phyloP scores from a whole-genome alignment of 1,284 basidiomycete species.

The Malassezia dermatis region DNA sequence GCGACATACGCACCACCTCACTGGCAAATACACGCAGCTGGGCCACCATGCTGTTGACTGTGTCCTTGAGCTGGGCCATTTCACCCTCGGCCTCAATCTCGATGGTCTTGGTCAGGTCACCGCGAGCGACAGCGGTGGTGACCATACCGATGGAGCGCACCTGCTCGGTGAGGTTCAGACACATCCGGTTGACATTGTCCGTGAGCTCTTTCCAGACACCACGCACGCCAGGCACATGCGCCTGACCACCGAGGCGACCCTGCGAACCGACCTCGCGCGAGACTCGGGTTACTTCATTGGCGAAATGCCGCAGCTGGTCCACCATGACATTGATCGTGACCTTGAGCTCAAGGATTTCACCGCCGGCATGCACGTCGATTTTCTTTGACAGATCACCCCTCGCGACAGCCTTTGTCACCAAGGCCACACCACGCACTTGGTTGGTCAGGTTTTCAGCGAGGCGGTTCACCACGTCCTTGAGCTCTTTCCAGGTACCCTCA shows the following conservation, averaged over 20 bases:
- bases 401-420: constrained; percentile 95
- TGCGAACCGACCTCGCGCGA: constrained; percentile 53
- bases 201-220: constrained; percentile 49
- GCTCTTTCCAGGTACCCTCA: constrained; percentile 48
- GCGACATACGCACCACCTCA: constrained; percentile 54
- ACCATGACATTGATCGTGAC: constrained; percentile 97
- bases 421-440: constrained; percentile 87
- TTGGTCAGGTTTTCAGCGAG: constrained; percentile 58
- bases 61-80: constrained; percentile 70
- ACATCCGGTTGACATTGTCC: constrained; percentile 80
- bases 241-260: constrained; percentile 46
- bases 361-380: constrained; percentile 89
- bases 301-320: constrained; percentile 72
- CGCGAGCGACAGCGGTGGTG: constrained; percentile 73
- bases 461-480: constrained; percentile 49
- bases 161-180: constrained; percentile 82
- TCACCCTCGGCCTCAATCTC: constrained; percentile 75
- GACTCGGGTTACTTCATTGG: constrained; percentile 90
- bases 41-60: constrained; percentile 82
- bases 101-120: constrained; percentile 54
- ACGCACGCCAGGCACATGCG: constrained; percentile 46
- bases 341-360: constrained; percentile 93
- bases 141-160: constrained; percentile 80
- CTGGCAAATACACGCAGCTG: constrained; percentile 71
- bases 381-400: constrained; percentile 87